Evolutionary conservation across 352 stramenopile species (phyloP).

Genomic region (Globisporangium polare): DNA sequence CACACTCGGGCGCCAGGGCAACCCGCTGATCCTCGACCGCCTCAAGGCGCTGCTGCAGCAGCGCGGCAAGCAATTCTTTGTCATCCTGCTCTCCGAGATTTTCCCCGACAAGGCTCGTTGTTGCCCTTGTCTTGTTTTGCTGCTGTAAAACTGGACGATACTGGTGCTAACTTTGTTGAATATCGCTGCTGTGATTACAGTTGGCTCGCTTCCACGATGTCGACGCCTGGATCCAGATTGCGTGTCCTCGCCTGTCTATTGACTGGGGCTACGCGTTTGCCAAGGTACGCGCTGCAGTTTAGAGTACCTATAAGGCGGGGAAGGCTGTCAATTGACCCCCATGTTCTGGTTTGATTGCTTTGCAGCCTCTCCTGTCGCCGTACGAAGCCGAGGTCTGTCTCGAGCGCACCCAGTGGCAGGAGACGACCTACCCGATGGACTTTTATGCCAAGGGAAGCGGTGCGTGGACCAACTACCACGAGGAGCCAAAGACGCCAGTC

Average conservation of each 20-base stretch:
- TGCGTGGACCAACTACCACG: constrained; percentile 97
- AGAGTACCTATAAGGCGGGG: not conserved
- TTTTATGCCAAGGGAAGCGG: constrained; percentile 97
- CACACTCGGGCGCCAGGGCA: constrained; percentile 98
- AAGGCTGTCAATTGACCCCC: not conserved
- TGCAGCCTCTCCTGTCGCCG: constrained; percentile 83
- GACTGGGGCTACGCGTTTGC: constrained; percentile 98
- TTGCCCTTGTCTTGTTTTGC: too few relatives aligned
- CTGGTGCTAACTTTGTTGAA: not conserved
- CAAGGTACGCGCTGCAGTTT: constrained; percentile 49
- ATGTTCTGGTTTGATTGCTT: not conserved
- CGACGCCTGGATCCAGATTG: constrained; percentile 98
- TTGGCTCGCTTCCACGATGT: constrained; percentile 84
- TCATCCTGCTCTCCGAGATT: constrained; percentile 97
- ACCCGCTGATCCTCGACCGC: constrained; percentile 94
- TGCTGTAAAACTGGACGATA: too few relatives aligned
- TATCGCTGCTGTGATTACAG: constrained; percentile 28
- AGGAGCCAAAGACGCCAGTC: constrained; percentile 31
- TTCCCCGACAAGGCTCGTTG: constrained; percentile 83
- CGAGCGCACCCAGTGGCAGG: constrained; percentile 82
- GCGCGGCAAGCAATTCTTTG: constrained; percentile 90
- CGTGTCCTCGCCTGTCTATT: constrained; percentile 97
- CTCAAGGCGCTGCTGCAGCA: constrained; percentile 86
- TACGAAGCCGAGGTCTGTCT: constrained; percentile 98
- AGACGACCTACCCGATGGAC: constrained; percentile 97